Conservation (phyloP, 352 stramenopile species). For the Stramenopiles sp. region DNA sequence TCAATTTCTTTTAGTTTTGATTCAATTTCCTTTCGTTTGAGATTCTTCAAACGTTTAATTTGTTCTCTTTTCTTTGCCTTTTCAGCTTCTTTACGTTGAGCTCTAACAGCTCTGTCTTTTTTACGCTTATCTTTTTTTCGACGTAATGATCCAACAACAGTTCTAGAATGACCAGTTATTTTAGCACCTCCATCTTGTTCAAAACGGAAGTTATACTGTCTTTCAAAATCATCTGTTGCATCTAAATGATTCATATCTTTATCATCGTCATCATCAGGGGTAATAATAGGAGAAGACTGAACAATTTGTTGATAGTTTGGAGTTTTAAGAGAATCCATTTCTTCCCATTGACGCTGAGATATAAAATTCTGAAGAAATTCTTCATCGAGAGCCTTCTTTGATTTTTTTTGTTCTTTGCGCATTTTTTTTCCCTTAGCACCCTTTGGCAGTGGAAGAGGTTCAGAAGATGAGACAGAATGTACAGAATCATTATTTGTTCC, state of each 20-base stretch:
- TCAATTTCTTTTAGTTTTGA: conserved; percentile 53
- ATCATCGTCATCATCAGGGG: conserved; percentile 33
- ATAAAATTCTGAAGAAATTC: conserved; percentile 1
- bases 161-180: conserved; percentile 38
- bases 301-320: background rate
- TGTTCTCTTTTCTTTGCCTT: conserved; percentile 82
- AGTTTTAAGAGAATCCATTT: conserved; percentile 9
- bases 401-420: too few species aligned
- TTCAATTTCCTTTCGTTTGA: conserved; percentile 68
- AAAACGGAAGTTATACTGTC: conserved; percentile 96
- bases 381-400: too few species aligned
- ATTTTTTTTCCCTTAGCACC: too few species aligned
- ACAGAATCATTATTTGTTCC: too few species aligned
- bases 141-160: conserved; percentile 47
- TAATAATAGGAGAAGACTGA: conserved; percentile 8
- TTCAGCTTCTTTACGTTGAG: conserved; percentile 61
- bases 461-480: too few species aligned
- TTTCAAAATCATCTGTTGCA: conserved; percentile 77
- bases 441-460: too few species aligned
- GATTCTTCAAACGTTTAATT: conserved; percentile 77
- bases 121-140: conserved; percentile 77
- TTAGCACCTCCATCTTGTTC: conserved; percentile 59
- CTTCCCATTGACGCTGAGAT: conserved; percentile 12
- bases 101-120: conserved; percentile 52
- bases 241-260: conserved; percentile 57